Conservation (phyloP, 768 basidiomycete species). For the Suillus decipiens region DNA sequence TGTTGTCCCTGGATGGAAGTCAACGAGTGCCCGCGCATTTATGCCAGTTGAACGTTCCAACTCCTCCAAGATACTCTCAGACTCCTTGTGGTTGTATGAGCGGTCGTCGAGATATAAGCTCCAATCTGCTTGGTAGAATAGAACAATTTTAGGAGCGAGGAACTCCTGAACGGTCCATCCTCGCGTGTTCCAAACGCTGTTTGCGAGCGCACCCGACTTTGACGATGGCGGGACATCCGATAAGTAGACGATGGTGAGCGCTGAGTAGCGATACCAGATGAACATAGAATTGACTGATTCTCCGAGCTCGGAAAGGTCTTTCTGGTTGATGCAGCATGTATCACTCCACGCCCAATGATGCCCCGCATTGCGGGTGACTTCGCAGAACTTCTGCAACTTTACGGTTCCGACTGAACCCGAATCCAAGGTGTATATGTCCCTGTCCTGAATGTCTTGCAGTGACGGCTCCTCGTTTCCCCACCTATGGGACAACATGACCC, state of each 20-base stretch:
- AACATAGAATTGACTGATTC: background rate
- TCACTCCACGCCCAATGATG: background rate
- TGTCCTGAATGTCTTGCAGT: background rate
- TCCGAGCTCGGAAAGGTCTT: background rate
- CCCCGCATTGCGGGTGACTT: background rate
- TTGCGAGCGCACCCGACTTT: background rate
- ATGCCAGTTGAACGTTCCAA: background rate
- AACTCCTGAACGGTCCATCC: background rate
- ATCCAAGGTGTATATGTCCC: background rate
- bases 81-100: background rate
- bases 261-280: background rate
- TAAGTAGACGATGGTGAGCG: background rate
- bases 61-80: background rate
- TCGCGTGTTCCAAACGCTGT: background rate
- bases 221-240: background rate
- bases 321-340: background rate
- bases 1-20: background rate
- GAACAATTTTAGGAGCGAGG: background rate
- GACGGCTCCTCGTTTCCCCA: background rate
- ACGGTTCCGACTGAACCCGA: background rate
- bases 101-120: background rate
- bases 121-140: background rate
- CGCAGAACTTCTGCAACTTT: background rate
- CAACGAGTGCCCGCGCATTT: background rate
- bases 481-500: background rate